Conservation (phyloP, 345 rosid species). For the Pistacia vera region DNA sequence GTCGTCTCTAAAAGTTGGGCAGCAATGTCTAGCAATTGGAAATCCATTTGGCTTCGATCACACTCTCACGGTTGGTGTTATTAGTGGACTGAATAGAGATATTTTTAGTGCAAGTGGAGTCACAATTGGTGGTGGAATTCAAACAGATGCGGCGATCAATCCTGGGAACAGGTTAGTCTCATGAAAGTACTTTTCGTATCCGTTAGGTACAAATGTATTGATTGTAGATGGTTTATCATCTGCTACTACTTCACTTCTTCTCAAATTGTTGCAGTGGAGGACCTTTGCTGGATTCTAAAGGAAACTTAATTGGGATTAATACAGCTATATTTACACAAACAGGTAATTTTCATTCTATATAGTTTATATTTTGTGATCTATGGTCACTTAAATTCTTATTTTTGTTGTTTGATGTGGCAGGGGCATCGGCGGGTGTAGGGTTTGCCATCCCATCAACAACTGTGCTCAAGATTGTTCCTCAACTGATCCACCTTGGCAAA, state of each 20-base stretch:
- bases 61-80: slow-evolving; percentile 90
- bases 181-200: neutral
- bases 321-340: slow-evolving; percentile 94
- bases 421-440: slow-evolving; percentile 96
- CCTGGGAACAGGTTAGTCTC: slow-evolving; percentile 85
- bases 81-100: slow-evolving; percentile 91
- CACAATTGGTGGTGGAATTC: slow-evolving; percentile 93
- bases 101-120: slow-evolving; percentile 92
- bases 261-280: slow-evolving; percentile 69
- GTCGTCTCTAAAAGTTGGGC: slow-evolving; percentile 80
- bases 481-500: slow-evolving; percentile 80
- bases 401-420: slow-evolving; percentile 38
- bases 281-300: slow-evolving; percentile 89
- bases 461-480: slow-evolving; percentile 87
- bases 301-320: slow-evolving; percentile 88
- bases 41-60: slow-evolving; percentile 99
- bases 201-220: neutral
- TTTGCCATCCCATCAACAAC: slow-evolving; percentile 96
- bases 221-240: neutral
- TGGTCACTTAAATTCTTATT: neutral
- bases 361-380: neutral
- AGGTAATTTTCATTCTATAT: slow-evolving; percentile 39
- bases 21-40: slow-evolving; percentile 93
- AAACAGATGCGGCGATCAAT: slow-evolving; percentile 99
- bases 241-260: slow-evolving; percentile 1